A percentile compares a stretch with the other conserved stretches of the same genome.
phyloP scores from a whole-genome alignment of 495 filamentous ascomycete genomes.

The Aspergillus sparsus region DNA sequence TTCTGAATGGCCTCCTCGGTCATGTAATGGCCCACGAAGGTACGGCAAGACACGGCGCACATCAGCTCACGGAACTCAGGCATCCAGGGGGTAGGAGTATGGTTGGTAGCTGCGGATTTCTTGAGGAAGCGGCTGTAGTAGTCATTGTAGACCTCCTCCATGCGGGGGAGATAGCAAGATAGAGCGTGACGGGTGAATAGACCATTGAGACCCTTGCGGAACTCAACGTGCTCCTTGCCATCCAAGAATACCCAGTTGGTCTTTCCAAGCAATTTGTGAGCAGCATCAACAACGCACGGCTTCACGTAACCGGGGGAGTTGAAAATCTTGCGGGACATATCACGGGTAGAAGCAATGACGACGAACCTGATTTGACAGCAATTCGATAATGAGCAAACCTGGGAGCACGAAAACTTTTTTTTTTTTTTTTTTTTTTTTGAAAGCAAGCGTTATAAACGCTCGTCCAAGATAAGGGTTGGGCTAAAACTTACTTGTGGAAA shows the following conservation, averaged over 20 bases:
- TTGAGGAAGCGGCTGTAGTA: slow-evolving; percentile 81
- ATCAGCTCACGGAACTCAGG: slow-evolving; percentile 90
- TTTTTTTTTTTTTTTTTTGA: no score
- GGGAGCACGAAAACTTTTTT: no score
- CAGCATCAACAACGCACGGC: slow-evolving; percentile 94
- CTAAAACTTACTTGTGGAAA: slow-evolving; percentile 86
- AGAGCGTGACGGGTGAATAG: slow-evolving; percentile 92
- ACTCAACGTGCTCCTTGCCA: slow-evolving; percentile 92
- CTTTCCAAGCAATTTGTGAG: slow-evolving; percentile 88
- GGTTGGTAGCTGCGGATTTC: slow-evolving; percentile 64
- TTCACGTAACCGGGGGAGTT: slow-evolving; percentile 92
- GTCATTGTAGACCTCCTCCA: slow-evolving; percentile 86
- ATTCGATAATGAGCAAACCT: neutral
- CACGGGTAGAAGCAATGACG: slow-evolving; percentile 92
- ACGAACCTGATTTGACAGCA: slow-evolving; percentile 68
- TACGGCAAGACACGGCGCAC: slow-evolving; percentile 91
- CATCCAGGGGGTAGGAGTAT: slow-evolving; percentile 85
- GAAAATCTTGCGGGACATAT: slow-evolving; percentile 96
- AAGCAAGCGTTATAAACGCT: neutral
- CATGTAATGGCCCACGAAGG: slow-evolving; percentile 96
- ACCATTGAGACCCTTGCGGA: slow-evolving; percentile 92
- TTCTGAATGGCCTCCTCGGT: slow-evolving; percentile 85
- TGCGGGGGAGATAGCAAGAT: slow-evolving; percentile 83
- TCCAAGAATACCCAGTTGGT: slow-evolving; percentile 98
- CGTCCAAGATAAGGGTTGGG: neutral